These are phyloP conservation scores for Ophiostoma novo-ulmi DNA, from an alignment of 2,329 filamentous ascomycete species.

Conservation along the genomic window DNA sequence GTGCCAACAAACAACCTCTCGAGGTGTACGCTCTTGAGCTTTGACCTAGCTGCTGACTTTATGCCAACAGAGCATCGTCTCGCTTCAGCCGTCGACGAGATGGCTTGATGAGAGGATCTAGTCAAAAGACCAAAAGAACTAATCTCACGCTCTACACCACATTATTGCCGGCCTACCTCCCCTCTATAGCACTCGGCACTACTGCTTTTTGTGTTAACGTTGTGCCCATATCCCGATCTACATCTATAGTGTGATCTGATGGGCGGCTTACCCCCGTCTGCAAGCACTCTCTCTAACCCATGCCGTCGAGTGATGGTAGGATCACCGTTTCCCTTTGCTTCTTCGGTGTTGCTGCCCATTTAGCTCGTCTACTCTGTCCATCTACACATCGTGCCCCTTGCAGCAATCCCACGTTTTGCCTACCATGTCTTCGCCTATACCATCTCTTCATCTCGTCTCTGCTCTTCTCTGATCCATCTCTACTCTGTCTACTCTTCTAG, in stretches of 20 bases:
- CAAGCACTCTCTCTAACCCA: not conserved
- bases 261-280: not conserved
- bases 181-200: not conserved
- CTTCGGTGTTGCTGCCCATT: not conserved
- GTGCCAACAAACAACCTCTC: not conserved
- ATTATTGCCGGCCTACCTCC: not conserved
- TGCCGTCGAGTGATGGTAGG: not conserved
- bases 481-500: not conserved
- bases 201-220: not conserved
- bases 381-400: not conserved
- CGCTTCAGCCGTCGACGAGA: not conserved
- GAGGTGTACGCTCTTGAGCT: not conserved
- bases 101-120: not conserved
- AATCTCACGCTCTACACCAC: not conserved
- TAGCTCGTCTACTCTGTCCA: not conserved
- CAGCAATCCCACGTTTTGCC: constrained; percentile 4
- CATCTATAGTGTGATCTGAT: not conserved
- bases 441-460: not conserved
- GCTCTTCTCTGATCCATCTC: not conserved
- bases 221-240: not conserved
- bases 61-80: not conserved
- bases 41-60: not conserved
- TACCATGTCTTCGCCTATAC: not conserved
- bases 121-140: not conserved
- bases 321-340: not conserved